Evolutionary conservation across 345 rosid genomes (phyloP), one percentile per base, ranked within the genome.

Genomic region (Pelargonium nanum): DNA sequence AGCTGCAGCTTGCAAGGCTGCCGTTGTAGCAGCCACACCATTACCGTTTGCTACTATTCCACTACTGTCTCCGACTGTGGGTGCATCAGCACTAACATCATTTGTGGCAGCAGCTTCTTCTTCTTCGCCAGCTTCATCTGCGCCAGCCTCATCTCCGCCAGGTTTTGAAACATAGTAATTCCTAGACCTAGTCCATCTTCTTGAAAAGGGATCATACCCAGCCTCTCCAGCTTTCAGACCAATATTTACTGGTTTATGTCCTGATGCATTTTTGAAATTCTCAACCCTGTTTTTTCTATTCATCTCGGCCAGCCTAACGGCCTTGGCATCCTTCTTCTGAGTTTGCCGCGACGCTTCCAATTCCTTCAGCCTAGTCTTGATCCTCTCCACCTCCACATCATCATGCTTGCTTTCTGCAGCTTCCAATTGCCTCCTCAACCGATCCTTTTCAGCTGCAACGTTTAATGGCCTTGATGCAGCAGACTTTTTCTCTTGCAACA

Each of bases 151-250:
- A 9, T 24, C 40, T 48, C 59, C 83, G 15, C 69, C 76, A 22
- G 74, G 68, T 60, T 78, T 80, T 13, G 85, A 81, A n/a, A 75
- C 81, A 58, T 83, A 94, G 75, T 90, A 94, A 73, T 90, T 94
- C 53, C 83, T 85, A 55, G 97, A 94, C 69, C 95, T 82, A 5
- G 99, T 90, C 99, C 99, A 90, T 75, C 97, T 83, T 67, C 99
- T 88, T 24, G 99, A 94, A 80, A 90, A 94, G 34, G 99, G 97
- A 72, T 94, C 99, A 61, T 90, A 94, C 24, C 97, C 96, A 26
- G 88, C 99, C 76, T 94, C 99, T 58, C 97, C 99, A 13, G 92
- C 99, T 71, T 94, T 94, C 62, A 88, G 81, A 68, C 65, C 65
- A 12, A 86, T 78, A 34, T 78, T 75, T 6, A 70, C 52, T 0